Percentiles rank a stretch among this genome's conserved stretches.
Conservation (phyloP, 2,329 filamentous ascomycete genomes). For the Cladophialophora bantiana region DNA sequence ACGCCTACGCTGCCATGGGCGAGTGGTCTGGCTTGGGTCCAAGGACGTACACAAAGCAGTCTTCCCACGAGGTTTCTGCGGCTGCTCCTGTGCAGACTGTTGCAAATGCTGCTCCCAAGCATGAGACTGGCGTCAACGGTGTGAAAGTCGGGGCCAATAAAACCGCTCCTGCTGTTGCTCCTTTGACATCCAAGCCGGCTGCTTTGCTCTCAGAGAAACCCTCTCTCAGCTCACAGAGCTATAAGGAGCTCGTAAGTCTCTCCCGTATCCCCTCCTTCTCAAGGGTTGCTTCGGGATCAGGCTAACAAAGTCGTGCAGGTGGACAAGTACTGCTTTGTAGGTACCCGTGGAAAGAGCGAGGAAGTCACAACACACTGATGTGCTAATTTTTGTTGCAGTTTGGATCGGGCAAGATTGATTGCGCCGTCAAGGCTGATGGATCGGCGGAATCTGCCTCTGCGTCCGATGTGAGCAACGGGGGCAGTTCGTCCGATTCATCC, state of each 20-base stretch:
- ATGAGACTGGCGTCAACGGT: constrained; percentile 35
- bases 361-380: constrained; percentile 39
- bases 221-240: constrained; percentile 82
- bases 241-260: constrained; percentile 74
- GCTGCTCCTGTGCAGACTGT: constrained; percentile 31
- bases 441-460: constrained; percentile 45
- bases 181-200: constrained; percentile 58
- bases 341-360: constrained; percentile 61
- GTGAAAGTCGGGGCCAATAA: constrained; percentile 20
- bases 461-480: constrained; percentile 37
- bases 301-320: constrained; percentile 53
- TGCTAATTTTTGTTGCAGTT: constrained; percentile 52
- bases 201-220: constrained; percentile 67
- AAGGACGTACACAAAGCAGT: constrained; percentile 39
- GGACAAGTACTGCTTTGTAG: constrained; percentile 99
- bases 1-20: constrained; percentile 38
- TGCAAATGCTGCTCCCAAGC: constrained; percentile 28
- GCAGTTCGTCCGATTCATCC: constrained; percentile 41
- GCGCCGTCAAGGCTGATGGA: constrained; percentile 51
- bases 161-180: constrained; percentile 40
- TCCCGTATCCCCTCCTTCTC: neutral
- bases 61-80: constrained; percentile 39
- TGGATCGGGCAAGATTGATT: constrained; percentile 57
- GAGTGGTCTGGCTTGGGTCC: constrained; percentile 40
- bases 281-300: neutral